Percentiles rank a stretch among this genome's conserved stretches.
phyloP scores from a whole-genome alignment of 2,329 filamentous ascomycete genomes.

The Fusarium oxysporum region DNA sequence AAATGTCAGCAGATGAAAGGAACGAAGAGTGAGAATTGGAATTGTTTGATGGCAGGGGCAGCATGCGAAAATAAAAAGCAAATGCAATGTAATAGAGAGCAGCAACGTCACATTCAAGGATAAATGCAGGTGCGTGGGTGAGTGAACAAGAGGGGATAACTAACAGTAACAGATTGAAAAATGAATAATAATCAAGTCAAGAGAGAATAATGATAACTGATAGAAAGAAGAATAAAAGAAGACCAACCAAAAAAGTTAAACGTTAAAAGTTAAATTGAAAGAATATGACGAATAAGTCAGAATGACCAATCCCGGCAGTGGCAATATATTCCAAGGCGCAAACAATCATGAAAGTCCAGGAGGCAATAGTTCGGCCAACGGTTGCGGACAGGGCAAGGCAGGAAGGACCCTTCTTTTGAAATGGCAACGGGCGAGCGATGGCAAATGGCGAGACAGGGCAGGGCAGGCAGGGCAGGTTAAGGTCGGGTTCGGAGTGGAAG shows the following conservation, averaged over 20 bases:
- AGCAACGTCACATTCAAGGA: slow-evolving; percentile 33
- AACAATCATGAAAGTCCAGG: slow-evolving; percentile 30
- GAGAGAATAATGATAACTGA: slow-evolving; percentile 7
- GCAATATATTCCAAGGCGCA: slow-evolving; percentile 37
- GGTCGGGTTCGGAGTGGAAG: slow-evolving; percentile 26
- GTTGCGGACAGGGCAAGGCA: slow-evolving; percentile 29
- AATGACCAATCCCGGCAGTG: slow-evolving; percentile 33
- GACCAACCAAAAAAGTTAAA: slow-evolving; percentile 1
- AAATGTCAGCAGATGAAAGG: slow-evolving; percentile 18
- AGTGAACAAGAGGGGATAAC: slow-evolving; percentile 10
- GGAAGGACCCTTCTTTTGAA: slow-evolving; percentile 26
- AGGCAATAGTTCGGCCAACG: slow-evolving; percentile 30
- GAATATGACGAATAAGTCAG: slow-evolving; percentile 33
- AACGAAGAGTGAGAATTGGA: slow-evolving; percentile 7
- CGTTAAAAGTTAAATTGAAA: slow-evolving; percentile 15
- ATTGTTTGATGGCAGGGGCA: slow-evolving; percentile 9
- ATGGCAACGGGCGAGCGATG: background rate
- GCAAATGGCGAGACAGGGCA: slow-evolving; percentile 16
- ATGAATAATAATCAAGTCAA: slow-evolving; percentile 3
- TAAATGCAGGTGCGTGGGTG: background rate
- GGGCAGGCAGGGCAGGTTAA: slow-evolving; percentile 3
- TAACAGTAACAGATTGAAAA: background rate
- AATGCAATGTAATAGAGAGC: slow-evolving; percentile 6
- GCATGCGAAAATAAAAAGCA: slow-evolving; percentile 12
- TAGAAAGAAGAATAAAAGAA: slow-evolving; percentile 6